Percentiles rank a stretch among this genome's conserved stretches.
phyloP scores from a whole-genome alignment of 2,329 filamentous ascomycete species.

The Fusarium compactum region DNA sequence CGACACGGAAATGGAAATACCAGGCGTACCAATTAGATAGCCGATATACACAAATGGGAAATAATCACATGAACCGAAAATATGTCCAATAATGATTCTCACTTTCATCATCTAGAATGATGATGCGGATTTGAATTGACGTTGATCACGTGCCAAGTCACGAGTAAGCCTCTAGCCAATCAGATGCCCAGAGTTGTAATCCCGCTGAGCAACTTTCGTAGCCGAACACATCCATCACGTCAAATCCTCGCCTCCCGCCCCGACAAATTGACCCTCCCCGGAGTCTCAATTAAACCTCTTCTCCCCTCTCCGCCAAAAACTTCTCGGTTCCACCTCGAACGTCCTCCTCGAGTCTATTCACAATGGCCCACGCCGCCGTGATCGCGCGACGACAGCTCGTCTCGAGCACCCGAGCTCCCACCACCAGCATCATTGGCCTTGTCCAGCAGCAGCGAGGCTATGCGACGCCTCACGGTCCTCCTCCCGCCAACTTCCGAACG shows the following conservation, averaged over 20 bases:
- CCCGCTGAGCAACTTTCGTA: slow-evolving; percentile 52
- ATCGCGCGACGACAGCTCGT: slow-evolving; percentile 54
- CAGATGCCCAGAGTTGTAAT: slow-evolving; percentile 56
- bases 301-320: slow-evolving; percentile 26
- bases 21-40: slow-evolving; percentile 10
- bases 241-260: slow-evolving; percentile 48
- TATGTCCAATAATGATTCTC: background rate
- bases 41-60: background rate
- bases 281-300: slow-evolving; percentile 44
- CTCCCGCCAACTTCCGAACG: slow-evolving; percentile 84
- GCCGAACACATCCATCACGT: slow-evolving; percentile 48
- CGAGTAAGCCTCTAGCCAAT: slow-evolving; percentile 50
- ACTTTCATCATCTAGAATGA: background rate
- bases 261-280: slow-evolving; percentile 44
- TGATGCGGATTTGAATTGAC: slow-evolving; percentile 6
- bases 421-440: slow-evolving; percentile 36
- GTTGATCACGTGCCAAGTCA: slow-evolving; percentile 49
- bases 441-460: slow-evolving; percentile 58
- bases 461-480: slow-evolving; percentile 80
- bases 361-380: slow-evolving; percentile 53
- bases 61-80: background rate
- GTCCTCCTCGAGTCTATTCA: slow-evolving; percentile 21
- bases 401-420: slow-evolving; percentile 41
- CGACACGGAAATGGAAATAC: slow-evolving; percentile 32
- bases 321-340: slow-evolving; percentile 22